A percentile compares a stretch with the other conserved stretches of the same genome.
phyloP scores from a whole-genome alignment of 108 stramenopile genomes.

The Ochromonas danica region DNA sequence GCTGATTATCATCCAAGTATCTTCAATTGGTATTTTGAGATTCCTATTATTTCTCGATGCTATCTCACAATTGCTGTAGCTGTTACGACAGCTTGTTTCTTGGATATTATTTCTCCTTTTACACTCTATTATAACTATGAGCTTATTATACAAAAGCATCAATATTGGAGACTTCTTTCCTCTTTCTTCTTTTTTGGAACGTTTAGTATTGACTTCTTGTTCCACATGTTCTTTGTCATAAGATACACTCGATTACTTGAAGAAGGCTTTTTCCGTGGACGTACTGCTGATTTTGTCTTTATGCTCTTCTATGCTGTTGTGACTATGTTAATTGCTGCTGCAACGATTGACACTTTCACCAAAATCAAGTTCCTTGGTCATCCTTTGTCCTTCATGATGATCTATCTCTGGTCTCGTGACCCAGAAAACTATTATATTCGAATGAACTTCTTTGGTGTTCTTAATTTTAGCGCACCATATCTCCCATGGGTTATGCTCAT shows the following conservation, averaged over 20 bases:
- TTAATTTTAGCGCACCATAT: conserved; percentile 90
- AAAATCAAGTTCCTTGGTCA: conserved; percentile 77
- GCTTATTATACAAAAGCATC: conserved; percentile 76
- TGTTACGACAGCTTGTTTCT: conserved; percentile 75
- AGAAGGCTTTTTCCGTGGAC: conserved; percentile 89
- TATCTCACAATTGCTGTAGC: conserved; percentile 93
- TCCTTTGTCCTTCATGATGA: conserved; percentile 96
- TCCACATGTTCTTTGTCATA: conserved; percentile 97
- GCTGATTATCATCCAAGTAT: conserved; percentile 21
- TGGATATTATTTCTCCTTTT: conserved; percentile 42
- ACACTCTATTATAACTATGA: conserved; percentile 40
- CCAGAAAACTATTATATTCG: conserved; percentile 64
- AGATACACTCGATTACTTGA: conserved; percentile 91
- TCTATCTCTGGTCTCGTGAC: conserved; percentile 88
- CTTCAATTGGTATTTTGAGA: conserved; percentile 82
- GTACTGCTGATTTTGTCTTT: conserved; percentile 82
- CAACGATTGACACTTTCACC: conserved; percentile 63
- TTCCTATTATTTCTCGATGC: conserved; percentile 80
- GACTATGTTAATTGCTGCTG: conserved; percentile 72
- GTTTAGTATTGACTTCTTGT: conserved; percentile 92
- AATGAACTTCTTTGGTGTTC: conserved; percentile 88
- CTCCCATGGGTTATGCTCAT: conserved; percentile 92
- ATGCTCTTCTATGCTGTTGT: conserved; percentile 82
- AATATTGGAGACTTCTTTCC: conserved; percentile 91
- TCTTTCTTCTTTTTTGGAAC: conserved; percentile 94